Percentiles rank a stretch among this genome's conserved stretches.
phyloP scores from a whole-genome alignment of 108 stramenopile genomes.

The Nitzschia sp. region DNA sequence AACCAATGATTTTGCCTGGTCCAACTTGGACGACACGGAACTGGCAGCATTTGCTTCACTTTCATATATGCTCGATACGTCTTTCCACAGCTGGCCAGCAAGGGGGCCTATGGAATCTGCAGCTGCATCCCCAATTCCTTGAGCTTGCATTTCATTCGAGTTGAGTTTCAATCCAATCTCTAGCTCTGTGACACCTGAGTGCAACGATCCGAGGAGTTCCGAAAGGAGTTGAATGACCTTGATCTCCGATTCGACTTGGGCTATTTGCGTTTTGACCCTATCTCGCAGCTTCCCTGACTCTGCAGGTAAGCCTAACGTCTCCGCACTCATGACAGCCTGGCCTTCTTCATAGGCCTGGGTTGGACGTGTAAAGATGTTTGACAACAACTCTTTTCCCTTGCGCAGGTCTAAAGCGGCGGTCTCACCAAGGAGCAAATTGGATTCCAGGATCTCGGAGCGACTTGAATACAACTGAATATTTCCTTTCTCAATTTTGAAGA shows the following conservation, averaged over 20 bases:
- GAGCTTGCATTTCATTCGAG: not conserved
- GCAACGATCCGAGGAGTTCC: constrained; percentile 35
- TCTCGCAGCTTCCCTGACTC: constrained; percentile 59
- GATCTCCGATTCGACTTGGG: constrained; percentile 36
- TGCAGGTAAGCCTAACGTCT: constrained; percentile 62
- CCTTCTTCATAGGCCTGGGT: constrained; percentile 49
- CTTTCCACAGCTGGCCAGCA: constrained; percentile 39
- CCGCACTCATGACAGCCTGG: constrained; percentile 64
- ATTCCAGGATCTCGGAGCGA: not conserved
- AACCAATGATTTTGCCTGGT: constrained; percentile 34
- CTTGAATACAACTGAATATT: not conserved
- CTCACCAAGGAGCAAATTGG: not conserved
- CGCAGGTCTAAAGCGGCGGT: constrained; percentile 4
- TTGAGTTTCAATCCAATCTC: not conserved
- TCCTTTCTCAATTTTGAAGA: constrained; percentile 8
- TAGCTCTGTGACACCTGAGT: constrained; percentile 18
- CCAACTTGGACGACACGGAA: constrained; percentile 24
- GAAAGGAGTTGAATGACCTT: constrained; percentile 37
- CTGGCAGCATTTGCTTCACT: constrained; percentile 37
- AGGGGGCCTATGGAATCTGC: not conserved
- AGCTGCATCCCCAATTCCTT: constrained; percentile 6
- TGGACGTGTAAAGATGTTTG: constrained; percentile 22
- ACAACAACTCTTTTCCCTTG: constrained; percentile 27
- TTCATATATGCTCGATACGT: constrained; percentile 37
- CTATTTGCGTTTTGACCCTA: constrained; percentile 48